A percentile compares a stretch with the other conserved stretches of the same genome.
These are phyloP conservation scores for Zygoascus sp. DNA, from an alignment of 1,139 yeast species.

Conservation along the genomic window DNA sequence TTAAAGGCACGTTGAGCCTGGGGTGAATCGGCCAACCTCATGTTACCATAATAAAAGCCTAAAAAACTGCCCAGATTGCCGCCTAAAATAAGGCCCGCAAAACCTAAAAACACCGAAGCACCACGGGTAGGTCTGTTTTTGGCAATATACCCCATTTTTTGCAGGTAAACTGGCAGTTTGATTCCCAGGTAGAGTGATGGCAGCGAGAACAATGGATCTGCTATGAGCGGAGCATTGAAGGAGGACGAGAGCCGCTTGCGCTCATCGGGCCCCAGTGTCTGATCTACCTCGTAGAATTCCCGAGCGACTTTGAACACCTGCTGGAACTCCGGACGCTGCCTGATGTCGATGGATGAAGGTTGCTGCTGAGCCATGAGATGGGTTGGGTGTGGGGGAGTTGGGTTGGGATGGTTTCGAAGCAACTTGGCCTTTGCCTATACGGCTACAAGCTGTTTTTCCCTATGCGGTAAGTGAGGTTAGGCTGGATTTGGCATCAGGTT, in stretches of 20 bases:
- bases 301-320: slow-evolving; percentile 14
- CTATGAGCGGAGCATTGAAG: slow-evolving; percentile 20
- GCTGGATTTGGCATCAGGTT: not conserved
- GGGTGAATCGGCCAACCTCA: slow-evolving; percentile 16
- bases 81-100: slow-evolving; percentile 22
- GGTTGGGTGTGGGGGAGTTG: not conserved
- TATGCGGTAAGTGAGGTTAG: not conserved
- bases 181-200: slow-evolving; percentile 22
- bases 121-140: slow-evolving; percentile 19
- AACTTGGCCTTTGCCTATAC: too few relatives aligned
- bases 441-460: not conserved
- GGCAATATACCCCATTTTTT: slow-evolving; percentile 17
- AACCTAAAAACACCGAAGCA: slow-evolving; percentile 21
- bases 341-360: not conserved
- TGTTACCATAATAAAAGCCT: slow-evolving; percentile 18
- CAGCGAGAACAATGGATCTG: slow-evolving; percentile 22
- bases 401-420: too few relatives aligned
- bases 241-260: slow-evolving; percentile 19
- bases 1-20: slow-evolving; percentile 22
- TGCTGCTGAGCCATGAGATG: not conserved
- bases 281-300: slow-evolving; percentile 22
- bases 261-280: slow-evolving; percentile 17
- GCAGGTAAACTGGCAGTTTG: slow-evolving; percentile 20
- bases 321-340: slow-evolving; percentile 13
- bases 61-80: slow-evolving; percentile 20